phyloP scores from a whole-genome alignment of 345 rosid species.

The Populus simonii region DNA sequence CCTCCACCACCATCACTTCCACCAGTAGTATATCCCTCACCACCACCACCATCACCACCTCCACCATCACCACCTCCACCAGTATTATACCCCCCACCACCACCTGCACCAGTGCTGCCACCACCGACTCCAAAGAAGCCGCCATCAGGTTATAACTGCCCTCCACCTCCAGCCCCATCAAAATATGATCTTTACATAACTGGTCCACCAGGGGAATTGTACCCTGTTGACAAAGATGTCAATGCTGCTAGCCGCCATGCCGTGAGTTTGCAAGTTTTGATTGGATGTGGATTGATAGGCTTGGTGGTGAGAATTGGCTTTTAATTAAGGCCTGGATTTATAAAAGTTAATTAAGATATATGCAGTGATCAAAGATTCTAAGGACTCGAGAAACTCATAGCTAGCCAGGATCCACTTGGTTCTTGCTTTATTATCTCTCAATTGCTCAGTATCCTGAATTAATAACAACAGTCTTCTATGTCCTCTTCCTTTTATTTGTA shows the following conservation, averaged over 20 bases:
- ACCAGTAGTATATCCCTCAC: constrained; percentile 25
- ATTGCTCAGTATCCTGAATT: constrained; percentile 4
- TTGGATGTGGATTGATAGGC: constrained; percentile 36
- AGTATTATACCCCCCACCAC: constrained; percentile 33
- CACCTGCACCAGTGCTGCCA: constrained; percentile 28
- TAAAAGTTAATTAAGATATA: neutral
- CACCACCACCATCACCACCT: constrained; percentile 40
- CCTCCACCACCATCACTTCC: constrained; percentile 53
- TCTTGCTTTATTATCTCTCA: constrained; percentile 2
- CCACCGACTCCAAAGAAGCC: constrained; percentile 42
- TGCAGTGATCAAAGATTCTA: neutral
- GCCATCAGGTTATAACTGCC: constrained; percentile 33
- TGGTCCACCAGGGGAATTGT: constrained; percentile 60
- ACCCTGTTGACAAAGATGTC: constrained; percentile 45
- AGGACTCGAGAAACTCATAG: neutral
- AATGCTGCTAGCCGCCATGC: constrained; percentile 24
- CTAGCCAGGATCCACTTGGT: neutral
- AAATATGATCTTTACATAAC: constrained; percentile 46
- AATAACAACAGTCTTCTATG: neutral
- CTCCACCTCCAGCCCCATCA: constrained; percentile 48
- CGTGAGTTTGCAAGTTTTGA: constrained; percentile 30
- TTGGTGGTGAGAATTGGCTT: constrained; percentile 19
- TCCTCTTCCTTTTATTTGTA: neutral
- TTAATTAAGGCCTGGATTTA: neutral
- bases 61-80: constrained; percentile 42